phyloP scores from a whole-genome alignment of 2,329 filamentous ascomycete genomes.

The Thelonectria olida region DNA sequence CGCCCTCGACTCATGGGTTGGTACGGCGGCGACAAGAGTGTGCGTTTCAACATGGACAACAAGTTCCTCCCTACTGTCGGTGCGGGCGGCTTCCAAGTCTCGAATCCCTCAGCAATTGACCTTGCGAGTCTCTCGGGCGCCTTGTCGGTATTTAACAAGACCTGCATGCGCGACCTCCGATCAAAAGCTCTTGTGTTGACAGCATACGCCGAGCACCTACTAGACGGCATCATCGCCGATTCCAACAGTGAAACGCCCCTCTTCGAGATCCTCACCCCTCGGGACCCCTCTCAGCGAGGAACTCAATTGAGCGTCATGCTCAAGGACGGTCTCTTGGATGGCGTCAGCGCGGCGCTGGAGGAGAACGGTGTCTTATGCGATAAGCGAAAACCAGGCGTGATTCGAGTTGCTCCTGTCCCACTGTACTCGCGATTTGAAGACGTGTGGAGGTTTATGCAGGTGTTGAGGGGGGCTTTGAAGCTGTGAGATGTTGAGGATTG shows the following conservation, averaged over 20 bases:
- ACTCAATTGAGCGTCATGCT: constrained; percentile 82
- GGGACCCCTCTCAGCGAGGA: constrained; percentile 73
- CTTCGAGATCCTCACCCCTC: constrained; percentile 75
- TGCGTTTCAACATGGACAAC: constrained; percentile 86
- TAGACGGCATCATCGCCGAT: constrained; percentile 56
- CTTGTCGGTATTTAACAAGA: constrained; percentile 77
- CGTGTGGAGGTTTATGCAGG: constrained; percentile 62
- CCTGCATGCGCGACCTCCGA: constrained; percentile 74
- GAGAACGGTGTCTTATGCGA: constrained; percentile 79
- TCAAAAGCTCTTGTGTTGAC: constrained; percentile 78
- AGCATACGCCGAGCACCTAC: constrained; percentile 76
- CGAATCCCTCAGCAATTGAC: constrained; percentile 82
- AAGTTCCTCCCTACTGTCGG: constrained; percentile 80
- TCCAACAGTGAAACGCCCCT: constrained; percentile 45
- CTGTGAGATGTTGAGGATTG: constrained; percentile 24
- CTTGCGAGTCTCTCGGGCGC: constrained; percentile 78
- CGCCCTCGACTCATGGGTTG: constrained; percentile 79
- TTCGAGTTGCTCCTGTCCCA: constrained; percentile 84
- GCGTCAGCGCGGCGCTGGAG: constrained; percentile 70
- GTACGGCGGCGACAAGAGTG: constrained; percentile 84
- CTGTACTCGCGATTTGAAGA: constrained; percentile 86
- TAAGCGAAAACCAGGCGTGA: constrained; percentile 85
- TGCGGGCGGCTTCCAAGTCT: constrained; percentile 84
- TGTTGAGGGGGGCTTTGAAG: constrained; percentile 47
- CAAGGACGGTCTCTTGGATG: constrained; percentile 74